Conservation (phyloP, 345 rosid species). For the Brassica juncea region DNA sequence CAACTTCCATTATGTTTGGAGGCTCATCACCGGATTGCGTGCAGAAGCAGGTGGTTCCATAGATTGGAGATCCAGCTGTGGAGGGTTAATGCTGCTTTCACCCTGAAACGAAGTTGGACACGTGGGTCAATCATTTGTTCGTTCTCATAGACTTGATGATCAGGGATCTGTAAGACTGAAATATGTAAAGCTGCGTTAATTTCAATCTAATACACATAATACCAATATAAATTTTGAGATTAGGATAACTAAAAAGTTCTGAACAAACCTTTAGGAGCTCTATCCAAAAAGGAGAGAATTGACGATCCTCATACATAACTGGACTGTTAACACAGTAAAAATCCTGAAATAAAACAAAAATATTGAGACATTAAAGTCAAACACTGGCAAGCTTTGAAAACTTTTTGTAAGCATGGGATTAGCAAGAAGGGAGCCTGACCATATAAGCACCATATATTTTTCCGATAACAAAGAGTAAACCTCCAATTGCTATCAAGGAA, state of each 20-base stretch:
- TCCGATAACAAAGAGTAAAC: constrained; percentile 76
- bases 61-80: too few relatives aligned
- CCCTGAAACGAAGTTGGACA: too few relatives aligned
- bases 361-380: background rate
- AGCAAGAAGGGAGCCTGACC: constrained; percentile 49
- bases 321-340: constrained; percentile 47
- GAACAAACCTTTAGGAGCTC: constrained; percentile 62
- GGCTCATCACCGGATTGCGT: too few relatives aligned
- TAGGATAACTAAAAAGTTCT: background rate
- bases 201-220: too few relatives aligned
- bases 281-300: constrained; percentile 45
- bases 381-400: background rate
- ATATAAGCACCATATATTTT: constrained; percentile 68
- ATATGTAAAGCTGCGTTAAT: too few relatives aligned
- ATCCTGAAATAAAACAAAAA: constrained; percentile 40
- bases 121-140: too few relatives aligned
- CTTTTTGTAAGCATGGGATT: background rate
- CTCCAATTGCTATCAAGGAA: constrained; percentile 68
- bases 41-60: too few relatives aligned
- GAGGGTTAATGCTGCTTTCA: too few relatives aligned
- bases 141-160: too few relatives aligned
- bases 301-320: constrained; percentile 53
- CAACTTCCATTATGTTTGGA: too few relatives aligned
- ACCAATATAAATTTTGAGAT: background rate
- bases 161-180: too few relatives aligned